Conservation (phyloP, 148 eudicot species). For the Vaccinium vitisidaea region DNA sequence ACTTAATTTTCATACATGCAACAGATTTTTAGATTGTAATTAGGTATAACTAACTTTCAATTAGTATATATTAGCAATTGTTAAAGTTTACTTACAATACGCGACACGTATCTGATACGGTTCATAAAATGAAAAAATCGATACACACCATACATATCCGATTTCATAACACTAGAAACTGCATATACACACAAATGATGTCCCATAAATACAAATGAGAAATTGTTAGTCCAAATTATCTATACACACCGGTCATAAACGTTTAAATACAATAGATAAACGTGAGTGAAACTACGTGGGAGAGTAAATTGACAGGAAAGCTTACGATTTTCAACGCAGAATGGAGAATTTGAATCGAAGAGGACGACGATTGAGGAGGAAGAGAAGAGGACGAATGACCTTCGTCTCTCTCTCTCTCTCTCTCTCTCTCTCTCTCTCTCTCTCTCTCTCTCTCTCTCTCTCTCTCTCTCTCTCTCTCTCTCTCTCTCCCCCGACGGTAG, state of each 20-base stretch:
- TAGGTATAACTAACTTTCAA: too few species aligned
- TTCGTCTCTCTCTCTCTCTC: background rate
- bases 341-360: background rate
- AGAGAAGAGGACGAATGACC: background rate
- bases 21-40: too few species aligned
- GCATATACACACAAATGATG: background rate
- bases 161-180: background rate
- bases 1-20: too few species aligned
- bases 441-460: too few species aligned
- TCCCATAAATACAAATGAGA: background rate
- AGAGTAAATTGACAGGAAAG: background rate
- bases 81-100: too few species aligned
- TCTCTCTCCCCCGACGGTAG: background rate
- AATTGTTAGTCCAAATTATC: too few species aligned
- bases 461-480: background rate
- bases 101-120: too few species aligned
- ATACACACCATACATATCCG: too few species aligned
- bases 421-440: background rate
- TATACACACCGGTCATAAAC: too few species aligned
- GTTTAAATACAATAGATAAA: too few species aligned
- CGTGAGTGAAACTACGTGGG: background rate
- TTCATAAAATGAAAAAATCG: too few species aligned
- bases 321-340: background rate
- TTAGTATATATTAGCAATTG: too few species aligned
- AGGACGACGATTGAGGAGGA: background rate